These are phyloP conservation scores for Schizophyllum amplum DNA, from an alignment of 1,284 basidiomycete species.

Conservation along the genomic window DNA sequence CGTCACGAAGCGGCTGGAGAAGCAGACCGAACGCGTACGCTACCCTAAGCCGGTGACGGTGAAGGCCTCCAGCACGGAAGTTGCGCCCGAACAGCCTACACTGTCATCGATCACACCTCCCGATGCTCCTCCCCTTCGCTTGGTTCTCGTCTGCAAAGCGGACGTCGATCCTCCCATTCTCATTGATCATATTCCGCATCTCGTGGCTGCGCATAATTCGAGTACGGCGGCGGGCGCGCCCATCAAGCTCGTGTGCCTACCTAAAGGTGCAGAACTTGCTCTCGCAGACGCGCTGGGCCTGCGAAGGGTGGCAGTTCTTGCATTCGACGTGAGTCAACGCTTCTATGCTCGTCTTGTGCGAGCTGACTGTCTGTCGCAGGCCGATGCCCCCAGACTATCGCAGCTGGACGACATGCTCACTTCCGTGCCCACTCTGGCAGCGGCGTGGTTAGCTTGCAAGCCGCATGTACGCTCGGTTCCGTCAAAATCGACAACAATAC, in stretches of 20 bases:
- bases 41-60: slow-evolving; percentile 16
- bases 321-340: slow-evolving; percentile 36
- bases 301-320: slow-evolving; percentile 62
- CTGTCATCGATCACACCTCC: background rate
- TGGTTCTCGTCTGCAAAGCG: slow-evolving; percentile 61
- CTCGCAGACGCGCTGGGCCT: slow-evolving; percentile 62
- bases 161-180: slow-evolving; percentile 69
- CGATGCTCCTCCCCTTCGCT: slow-evolving; percentile 21
- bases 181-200: slow-evolving; percentile 62
- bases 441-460: slow-evolving; percentile 49
- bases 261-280: slow-evolving; percentile 58
- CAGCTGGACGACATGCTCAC: slow-evolving; percentile 33
- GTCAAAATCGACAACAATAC: slow-evolving; percentile 20
- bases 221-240: slow-evolving; percentile 17
- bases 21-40: slow-evolving; percentile 31
- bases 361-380: slow-evolving; percentile 20
- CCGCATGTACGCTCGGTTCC: slow-evolving; percentile 11
- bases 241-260: slow-evolving; percentile 62
- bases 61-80: slow-evolving; percentile 7
- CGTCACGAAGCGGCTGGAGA: slow-evolving; percentile 71
- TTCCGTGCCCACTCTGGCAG: slow-evolving; percentile 42
- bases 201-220: slow-evolving; percentile 69
- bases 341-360: background rate
- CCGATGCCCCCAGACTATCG: slow-evolving; percentile 28
- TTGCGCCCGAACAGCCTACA: slow-evolving; percentile 7